Percentiles rank a stretch among this genome's conserved stretches.
These are phyloP conservation scores for Talaromyces borbonicus DNA, from an alignment of 495 filamentous ascomycete genomes.

Conservation along the genomic window DNA sequence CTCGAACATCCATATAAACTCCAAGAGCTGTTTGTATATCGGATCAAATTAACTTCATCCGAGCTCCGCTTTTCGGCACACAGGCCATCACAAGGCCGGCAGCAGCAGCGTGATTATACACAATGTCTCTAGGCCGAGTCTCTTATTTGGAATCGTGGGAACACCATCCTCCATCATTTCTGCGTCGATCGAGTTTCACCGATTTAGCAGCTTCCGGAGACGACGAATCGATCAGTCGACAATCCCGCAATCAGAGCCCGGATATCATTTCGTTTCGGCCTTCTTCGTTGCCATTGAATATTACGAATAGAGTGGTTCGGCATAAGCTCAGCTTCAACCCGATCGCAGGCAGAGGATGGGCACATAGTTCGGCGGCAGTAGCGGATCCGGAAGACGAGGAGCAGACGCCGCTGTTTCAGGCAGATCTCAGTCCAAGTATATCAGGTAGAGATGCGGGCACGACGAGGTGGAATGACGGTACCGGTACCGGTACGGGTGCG, in stretches of 20 bases:
- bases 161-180: conserved; percentile 27
- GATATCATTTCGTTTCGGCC: conserved; percentile 14
- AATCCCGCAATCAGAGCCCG: not conserved
- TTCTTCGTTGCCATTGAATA: conserved; percentile 35
- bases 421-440: not conserved
- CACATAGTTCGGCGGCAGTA: conserved; percentile 22
- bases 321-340: conserved; percentile 37
- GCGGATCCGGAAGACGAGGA: conserved; percentile 21
- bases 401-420: conserved; percentile 14
- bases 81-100: too few relatives aligned
- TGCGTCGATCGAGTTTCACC: conserved; percentile 11
- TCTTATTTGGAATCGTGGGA: conserved; percentile 38
- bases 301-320: conserved; percentile 14
- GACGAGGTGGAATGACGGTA: too few relatives aligned
- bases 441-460: not conserved
- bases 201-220: conserved; percentile 17
- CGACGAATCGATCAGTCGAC: conserved; percentile 12
- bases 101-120: too few relatives aligned
- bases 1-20: too few relatives aligned
- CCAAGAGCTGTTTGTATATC: too few relatives aligned
- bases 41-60: too few relatives aligned
- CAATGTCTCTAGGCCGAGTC: conserved; percentile 25
- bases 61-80: too few relatives aligned
- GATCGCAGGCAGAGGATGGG: conserved; percentile 34
- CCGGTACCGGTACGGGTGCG: not conserved